phyloP scores from a whole-genome alignment of 2,329 filamentous ascomycete species.

The Trichoderma sp. region DNA sequence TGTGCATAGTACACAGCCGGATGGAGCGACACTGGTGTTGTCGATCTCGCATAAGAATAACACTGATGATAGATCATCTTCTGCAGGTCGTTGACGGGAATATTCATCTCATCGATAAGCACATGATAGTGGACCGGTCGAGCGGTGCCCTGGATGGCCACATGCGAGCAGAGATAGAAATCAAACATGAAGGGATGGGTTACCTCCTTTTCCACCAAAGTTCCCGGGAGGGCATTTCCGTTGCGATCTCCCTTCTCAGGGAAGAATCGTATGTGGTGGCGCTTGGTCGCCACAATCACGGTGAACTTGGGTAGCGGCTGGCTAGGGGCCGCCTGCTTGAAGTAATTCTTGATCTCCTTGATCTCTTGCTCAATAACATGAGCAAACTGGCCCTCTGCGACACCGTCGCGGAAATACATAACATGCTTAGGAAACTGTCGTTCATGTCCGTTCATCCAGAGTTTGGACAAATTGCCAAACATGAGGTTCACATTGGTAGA shows the following conservation, averaged over 20 bases:
- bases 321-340: slow-evolving; percentile 42
- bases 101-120: slow-evolving; percentile 73
- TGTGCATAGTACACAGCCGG: slow-evolving; percentile 97
- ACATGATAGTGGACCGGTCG: slow-evolving; percentile 91
- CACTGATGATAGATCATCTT: slow-evolving; percentile 92
- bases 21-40: slow-evolving; percentile 83
- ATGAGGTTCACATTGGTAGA: slow-evolving; percentile 62
- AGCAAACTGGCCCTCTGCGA: slow-evolving; percentile 80
- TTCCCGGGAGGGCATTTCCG: slow-evolving; percentile 79
- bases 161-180: slow-evolving; percentile 64
- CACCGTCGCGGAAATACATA: slow-evolving; percentile 91
- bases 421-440: slow-evolving; percentile 60
- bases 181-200: slow-evolving; percentile 90
- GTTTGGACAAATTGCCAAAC: slow-evolving; percentile 59
- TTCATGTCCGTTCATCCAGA: slow-evolving; percentile 61
- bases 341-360: slow-evolving; percentile 60
- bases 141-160: slow-evolving; percentile 89
- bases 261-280: slow-evolving; percentile 92
- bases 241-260: slow-evolving; percentile 70
- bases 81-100: slow-evolving; percentile 67
- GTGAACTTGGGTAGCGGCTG: slow-evolving; percentile 63
- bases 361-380: slow-evolving; percentile 81
- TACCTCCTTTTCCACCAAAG: slow-evolving; percentile 82
- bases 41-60: slow-evolving; percentile 89
- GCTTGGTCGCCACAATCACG: slow-evolving; percentile 85